Evolutionary conservation across 768 basidiomycete species (phyloP), one percentile per base, ranked within the genome.

Genomic region (Sarcomyxa edulis): DNA sequence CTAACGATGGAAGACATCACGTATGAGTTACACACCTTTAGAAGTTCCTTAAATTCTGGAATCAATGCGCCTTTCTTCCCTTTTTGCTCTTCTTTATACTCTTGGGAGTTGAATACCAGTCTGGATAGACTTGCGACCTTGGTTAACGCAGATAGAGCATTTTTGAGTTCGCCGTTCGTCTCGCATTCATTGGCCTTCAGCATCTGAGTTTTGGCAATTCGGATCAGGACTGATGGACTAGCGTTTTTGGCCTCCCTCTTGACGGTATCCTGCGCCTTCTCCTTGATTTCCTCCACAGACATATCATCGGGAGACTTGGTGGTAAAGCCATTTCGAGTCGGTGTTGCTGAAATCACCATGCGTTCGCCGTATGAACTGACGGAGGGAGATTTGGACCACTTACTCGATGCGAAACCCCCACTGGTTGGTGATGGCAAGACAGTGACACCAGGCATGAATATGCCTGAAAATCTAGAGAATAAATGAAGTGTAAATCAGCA

Each of bases 1-100:
- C 47, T 28, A 3, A 36, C 32, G 36, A 40, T 12, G 32, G n/a
- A 34, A 33, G 39, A 37, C 29, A 36, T 40, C 32, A 44, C 6
- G 26, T 37, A 30, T 35, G 25, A n/a, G 28, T 28, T 32, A 64
- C 72, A 22, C 49, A 88, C 86, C 66, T 75, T 68, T 49, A 78
- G 67, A 43, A 87, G 84, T 16, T 78, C 75, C 29, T 65, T 49
- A 39, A 85, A 70, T 48, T 85, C 83, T 58, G 72, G 78, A 58
- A 71, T 70, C 32, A 86, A 55, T 24, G 71, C 60, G 11, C 78
- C 77, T 42, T 68, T 68, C 43, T 70, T 74, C 28, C 69, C 72
- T 12, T 16, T 25, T 62, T 63, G 32, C 48, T 68, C 70, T 43
- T 76, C 75, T 15, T 62, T 60, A 54, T 78, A 77, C 49, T 85